Percentiles rank a stretch among this genome's conserved stretches.
Conservation (phyloP, 1,284 basidiomycete genomes). For the Afroboletus lepidellus region DNA sequence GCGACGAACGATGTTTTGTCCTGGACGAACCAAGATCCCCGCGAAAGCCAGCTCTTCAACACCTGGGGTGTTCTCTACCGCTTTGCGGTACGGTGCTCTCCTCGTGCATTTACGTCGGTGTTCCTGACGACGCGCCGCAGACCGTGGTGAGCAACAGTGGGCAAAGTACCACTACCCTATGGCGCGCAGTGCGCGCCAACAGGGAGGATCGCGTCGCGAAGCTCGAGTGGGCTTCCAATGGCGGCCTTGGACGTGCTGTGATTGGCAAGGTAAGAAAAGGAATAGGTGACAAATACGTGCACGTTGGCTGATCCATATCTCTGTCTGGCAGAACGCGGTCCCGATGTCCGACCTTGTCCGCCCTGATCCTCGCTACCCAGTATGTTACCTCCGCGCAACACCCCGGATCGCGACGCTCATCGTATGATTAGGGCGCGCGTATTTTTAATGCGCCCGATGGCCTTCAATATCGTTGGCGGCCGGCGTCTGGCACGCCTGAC, state of each 20-base stretch:
- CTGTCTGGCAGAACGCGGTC: constrained; percentile 54
- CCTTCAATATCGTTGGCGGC: constrained; percentile 73
- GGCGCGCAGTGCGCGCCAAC: constrained; percentile 71
- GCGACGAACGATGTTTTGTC: constrained; percentile 69
- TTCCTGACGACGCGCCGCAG: constrained; percentile 39
- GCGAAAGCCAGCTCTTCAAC: constrained; percentile 78
- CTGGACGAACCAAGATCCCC: constrained; percentile 82
- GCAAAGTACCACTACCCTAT: constrained; percentile 70
- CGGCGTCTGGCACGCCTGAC: constrained; percentile 55
- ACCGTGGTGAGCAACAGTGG: constrained; percentile 62
- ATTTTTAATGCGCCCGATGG: constrained; percentile 80
- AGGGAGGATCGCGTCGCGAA: constrained; percentile 82
- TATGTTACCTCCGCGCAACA: constrained; percentile 34
- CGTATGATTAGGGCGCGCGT: constrained; percentile 51
- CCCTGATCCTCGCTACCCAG: constrained; percentile 56
- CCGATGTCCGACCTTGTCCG: constrained; percentile 80
- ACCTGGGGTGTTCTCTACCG: constrained; percentile 78
- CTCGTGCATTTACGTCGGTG: constrained; percentile 13
- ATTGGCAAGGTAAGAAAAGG: constrained; percentile 67
- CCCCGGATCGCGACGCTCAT: constrained; percentile 15
- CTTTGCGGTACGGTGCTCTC: constrained; percentile 56
- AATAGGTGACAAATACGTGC: constrained; percentile 1
- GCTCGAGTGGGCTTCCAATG: constrained; percentile 78
- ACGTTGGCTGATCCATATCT: constrained; percentile 22
- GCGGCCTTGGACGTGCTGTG: constrained; percentile 75